These are phyloP conservation scores for Panaeolus papilionaceus DNA, from an alignment of 768 basidiomycete genomes.

Conservation along the genomic window DNA sequence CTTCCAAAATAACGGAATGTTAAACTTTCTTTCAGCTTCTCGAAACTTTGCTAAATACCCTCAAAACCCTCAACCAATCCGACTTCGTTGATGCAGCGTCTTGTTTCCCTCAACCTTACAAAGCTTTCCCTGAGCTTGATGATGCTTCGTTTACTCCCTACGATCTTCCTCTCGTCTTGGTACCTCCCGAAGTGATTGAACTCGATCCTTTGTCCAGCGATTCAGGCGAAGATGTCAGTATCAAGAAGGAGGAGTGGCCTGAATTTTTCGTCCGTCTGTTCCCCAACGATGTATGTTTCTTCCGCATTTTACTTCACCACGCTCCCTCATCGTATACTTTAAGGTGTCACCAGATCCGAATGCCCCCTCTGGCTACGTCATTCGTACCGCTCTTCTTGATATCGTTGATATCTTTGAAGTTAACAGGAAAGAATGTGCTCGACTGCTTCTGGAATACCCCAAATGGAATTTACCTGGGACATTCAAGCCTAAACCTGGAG, in stretches of 20 bases:
- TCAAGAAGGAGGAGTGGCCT: slow-evolving; percentile 86
- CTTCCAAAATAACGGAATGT: not conserved
- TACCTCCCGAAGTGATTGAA: slow-evolving; percentile 89
- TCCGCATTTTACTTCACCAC: not conserved
- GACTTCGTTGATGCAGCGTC: slow-evolving; percentile 63
- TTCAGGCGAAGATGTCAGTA: slow-evolving; percentile 70
- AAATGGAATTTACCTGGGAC: slow-evolving; percentile 85
- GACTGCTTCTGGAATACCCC: slow-evolving; percentile 84
- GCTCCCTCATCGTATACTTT: slow-evolving; percentile 14
- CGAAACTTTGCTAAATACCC: slow-evolving; percentile 69
- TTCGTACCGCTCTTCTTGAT: slow-evolving; percentile 78
- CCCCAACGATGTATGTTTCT: slow-evolving; percentile 54
- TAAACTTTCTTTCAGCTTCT: slow-evolving; percentile 59
- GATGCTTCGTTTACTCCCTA: slow-evolving; percentile 52
- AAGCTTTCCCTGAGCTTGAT: slow-evolving; percentile 51
- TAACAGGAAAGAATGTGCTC: slow-evolving; percentile 94
- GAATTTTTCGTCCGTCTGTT: slow-evolving; percentile 74
- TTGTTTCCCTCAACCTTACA: slow-evolving; percentile 72
- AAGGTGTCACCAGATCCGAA: slow-evolving; percentile 81
- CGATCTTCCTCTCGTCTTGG: slow-evolving; percentile 77
- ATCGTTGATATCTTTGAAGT: slow-evolving; percentile 90
- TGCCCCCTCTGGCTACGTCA: slow-evolving; percentile 78
- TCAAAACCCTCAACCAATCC: slow-evolving; percentile 65
- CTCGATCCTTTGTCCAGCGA: slow-evolving; percentile 74
- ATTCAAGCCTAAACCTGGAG: slow-evolving; percentile 80